These are phyloP conservation scores for Fusarium lyarnte DNA, from an alignment of 2,329 filamentous ascomycete genomes.

Conservation along the genomic window DNA sequence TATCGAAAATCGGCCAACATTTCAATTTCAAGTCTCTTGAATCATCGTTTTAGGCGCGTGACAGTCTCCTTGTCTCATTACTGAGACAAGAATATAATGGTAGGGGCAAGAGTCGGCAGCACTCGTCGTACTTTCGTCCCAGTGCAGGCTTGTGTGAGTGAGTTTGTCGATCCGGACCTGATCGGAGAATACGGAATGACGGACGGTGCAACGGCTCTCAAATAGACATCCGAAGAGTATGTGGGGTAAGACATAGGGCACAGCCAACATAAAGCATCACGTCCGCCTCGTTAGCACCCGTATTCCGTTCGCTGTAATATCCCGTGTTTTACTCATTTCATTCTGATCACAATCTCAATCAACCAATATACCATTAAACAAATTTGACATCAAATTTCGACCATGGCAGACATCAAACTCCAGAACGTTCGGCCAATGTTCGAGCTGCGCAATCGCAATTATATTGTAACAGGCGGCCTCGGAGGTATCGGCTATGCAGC, in stretches of 20 bases:
- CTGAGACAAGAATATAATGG: not conserved
- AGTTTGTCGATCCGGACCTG: not conserved
- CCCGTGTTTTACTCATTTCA: not conserved
- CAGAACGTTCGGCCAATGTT: not conserved
- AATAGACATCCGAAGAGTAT: not conserved
- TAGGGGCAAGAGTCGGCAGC: not conserved
- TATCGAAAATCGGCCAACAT: not conserved
- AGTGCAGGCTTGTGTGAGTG: not conserved
- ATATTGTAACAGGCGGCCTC: not conserved
- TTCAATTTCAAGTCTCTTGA: not conserved
- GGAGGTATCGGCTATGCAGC: not conserved
- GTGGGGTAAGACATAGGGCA: not conserved
- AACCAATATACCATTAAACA: not conserved
- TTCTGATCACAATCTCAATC: not conserved
- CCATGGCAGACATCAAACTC: not conserved
- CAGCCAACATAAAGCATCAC: not conserved
- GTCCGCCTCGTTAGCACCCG: not conserved
- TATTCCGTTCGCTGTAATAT: not conserved
- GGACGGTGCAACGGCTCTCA: not conserved
- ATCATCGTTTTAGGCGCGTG: not conserved
- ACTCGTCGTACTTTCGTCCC: not conserved
- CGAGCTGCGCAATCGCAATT: not conserved
- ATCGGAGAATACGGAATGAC: not conserved
- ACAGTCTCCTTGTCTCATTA: fast-evolving
- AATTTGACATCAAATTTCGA: not conserved